These are phyloP conservation scores for Reticulomyxa filosa DNA, from an alignment of 78 protist species.

Conservation along the genomic window DNA sequence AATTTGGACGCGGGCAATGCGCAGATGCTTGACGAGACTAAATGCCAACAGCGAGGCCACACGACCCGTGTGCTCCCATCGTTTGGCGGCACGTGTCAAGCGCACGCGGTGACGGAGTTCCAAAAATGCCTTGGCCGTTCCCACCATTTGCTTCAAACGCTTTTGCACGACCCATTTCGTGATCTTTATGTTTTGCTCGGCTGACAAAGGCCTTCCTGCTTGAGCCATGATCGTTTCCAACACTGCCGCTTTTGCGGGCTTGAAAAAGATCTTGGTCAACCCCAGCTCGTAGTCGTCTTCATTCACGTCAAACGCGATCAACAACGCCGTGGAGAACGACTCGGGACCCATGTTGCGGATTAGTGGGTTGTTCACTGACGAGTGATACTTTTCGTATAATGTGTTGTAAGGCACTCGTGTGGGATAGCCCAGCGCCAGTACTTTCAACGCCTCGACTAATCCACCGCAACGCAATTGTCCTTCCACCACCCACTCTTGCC, in stretches of 20 bases:
- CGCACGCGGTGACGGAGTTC: conserved; percentile 2
- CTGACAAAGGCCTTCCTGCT: not conserved
- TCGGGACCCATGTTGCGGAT: no score
- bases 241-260: not conserved
- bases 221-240: not conserved
- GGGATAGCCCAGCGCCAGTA: not conserved
- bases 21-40: no score
- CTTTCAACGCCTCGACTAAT: not conserved
- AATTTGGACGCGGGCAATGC: no score
- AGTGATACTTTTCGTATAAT: no score
- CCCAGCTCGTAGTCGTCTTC: not conserved
- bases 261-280: conserved; percentile 6
- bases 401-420: no score
- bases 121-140: not conserved
- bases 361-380: no score
- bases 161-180: not conserved
- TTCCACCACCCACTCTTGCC: not conserved
- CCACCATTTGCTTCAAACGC: not conserved
- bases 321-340: no score
- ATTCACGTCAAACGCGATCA: no score
- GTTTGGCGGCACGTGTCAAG: no score
- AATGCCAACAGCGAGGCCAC: no score
- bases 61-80: no score
- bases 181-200: not conserved
- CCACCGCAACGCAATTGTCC: not conserved